Base-by-base conservation (phyloP, 106 monocot species). In the Platanthera zijinensis region DNA sequence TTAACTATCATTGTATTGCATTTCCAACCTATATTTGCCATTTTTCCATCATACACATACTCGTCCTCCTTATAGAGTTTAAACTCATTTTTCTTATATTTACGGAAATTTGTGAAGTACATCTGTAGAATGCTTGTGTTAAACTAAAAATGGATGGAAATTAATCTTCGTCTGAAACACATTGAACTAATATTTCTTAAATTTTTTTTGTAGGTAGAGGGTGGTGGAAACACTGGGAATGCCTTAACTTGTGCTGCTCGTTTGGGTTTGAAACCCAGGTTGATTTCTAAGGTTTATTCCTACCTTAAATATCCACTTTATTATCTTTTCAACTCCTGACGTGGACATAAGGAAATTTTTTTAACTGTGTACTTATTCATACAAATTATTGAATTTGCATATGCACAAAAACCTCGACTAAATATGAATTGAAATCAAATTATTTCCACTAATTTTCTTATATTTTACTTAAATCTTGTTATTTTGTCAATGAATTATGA, bases 141-240 rank as follows among this genome's bases (percentile, higher is more conserved):
- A 32, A 66, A 32, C 32, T 30, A 66, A 8, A 32, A 66, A 1
- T 66, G 28, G 12, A 30, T 51, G 14, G 1, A 56, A 39, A 78
- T 70, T 47, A 2, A 13, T 59, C 9, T 61, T 76, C 5, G 18
- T 76, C 22, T 19, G 51, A 12, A 11, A 32, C 25, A 32, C 32
- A 66, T 66, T 66, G 66, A 66, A 50, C 19, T 64, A 50, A 2
- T 51, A 54, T 50, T 70, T 17, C 3, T 1, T 78, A 15, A 51
- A 48, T 12, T 25, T 10, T 74, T 70, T 52, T 30, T 75, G 30
- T 79, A 95, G 95, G 88, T 96, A 7, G 90, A 90, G 81, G 97
- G 97, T 70, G 97, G 97, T 50, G 97, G 97, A 28, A 99, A 99
- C 71, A 83, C 80, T 0, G 97, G 94, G 28, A 94, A 94, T 82